Percentiles rank a stretch among this genome's conserved stretches.
Conservation (phyloP, 371 early-diverging fungal genomes). For the Actinomortierella ambigua region DNA sequence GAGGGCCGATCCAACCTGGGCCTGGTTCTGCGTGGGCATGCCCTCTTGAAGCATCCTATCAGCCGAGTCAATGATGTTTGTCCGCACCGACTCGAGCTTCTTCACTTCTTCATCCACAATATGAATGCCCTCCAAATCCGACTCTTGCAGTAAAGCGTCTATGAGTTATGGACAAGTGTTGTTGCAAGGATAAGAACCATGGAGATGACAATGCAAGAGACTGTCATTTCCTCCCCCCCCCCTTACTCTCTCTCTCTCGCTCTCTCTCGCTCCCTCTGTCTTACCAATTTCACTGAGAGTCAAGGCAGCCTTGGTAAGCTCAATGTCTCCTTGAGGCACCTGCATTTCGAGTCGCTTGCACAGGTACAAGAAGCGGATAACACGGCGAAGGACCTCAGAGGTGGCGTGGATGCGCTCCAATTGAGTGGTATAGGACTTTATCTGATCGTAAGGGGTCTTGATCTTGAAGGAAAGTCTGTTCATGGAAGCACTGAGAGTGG, state of each 20-base stretch:
- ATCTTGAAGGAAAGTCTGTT: constrained; percentile 63
- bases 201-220: too few species aligned
- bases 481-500: constrained; percentile 61
- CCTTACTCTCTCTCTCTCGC: too few species aligned
- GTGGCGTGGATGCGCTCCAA: constrained; percentile 68
- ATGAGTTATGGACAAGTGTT: too few species aligned
- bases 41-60: constrained; percentile 63
- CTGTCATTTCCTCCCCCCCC: too few species aligned
- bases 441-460: constrained; percentile 64
- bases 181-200: too few species aligned
- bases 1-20: constrained; percentile 74
- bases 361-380: constrained; percentile 69
- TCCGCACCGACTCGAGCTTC: constrained; percentile 53
- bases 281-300: constrained; percentile 62
- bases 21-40: constrained; percentile 62
- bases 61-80: constrained; percentile 58
- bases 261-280: background rate
- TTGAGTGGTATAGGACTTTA: constrained; percentile 61
- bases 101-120: constrained; percentile 59
- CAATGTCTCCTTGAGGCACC: constrained; percentile 56
- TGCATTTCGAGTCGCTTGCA: constrained; percentile 65
- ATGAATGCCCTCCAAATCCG: constrained; percentile 70
- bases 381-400: constrained; percentile 67
- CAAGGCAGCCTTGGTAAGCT: constrained; percentile 63
- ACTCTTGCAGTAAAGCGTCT: constrained; percentile 62